Evolutionary conservation across 2,329 filamentous ascomycete genomes (phyloP), one percentile per base, ranked within the genome.

Genomic region (Pseudopyricularia cyperi): DNA sequence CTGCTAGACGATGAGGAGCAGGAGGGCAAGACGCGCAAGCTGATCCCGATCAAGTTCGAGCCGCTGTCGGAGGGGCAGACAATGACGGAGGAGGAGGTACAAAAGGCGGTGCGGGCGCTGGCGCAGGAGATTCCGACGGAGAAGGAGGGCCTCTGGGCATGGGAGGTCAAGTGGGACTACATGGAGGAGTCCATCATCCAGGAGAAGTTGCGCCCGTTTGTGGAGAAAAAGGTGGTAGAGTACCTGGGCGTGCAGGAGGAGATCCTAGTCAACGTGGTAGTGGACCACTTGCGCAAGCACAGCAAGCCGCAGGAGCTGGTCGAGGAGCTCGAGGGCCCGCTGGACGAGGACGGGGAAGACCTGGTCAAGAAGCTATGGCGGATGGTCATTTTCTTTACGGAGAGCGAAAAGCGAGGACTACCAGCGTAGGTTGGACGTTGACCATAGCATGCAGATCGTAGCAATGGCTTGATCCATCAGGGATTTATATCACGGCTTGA

Each of bases 221-320:
- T 97, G 53, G 89, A 95, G 73, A 95, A 95, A 78, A 98, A 97
- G 76, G 88, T 97, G 59, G 85, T 98, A 55, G 93, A 98, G 68
- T 94, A 93, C 61, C 77, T 98, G 48, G 94, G 94, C 54, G 87
- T 98, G 53, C 89, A 97, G 68, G 93, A 98, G 66, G 88, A 97
- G 69, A 83, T 96, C 71, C 73, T 98, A 48, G 89, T 98, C 32
- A 90, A 95, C 63, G 84, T 93, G 44, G 89, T 97, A 37, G 85
- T 96, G 63, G 85, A 89, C 61, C 89, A 95, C 67, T 71, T 98
- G 56, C 79, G 84, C 57, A 83, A 82, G 60, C 82, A 84, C 59
- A 83, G 82, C 26, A 77, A 76, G 56, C 87, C 93, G n/a, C 77
- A 82, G 55, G 86, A 86, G 52, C 67, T 98, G 60, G 87, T 91